Evolutionary conservation across 306 rosid genomes (phyloP), one percentile per base, ranked within the genome.

Genomic region (Cercis canadensis): DNA sequence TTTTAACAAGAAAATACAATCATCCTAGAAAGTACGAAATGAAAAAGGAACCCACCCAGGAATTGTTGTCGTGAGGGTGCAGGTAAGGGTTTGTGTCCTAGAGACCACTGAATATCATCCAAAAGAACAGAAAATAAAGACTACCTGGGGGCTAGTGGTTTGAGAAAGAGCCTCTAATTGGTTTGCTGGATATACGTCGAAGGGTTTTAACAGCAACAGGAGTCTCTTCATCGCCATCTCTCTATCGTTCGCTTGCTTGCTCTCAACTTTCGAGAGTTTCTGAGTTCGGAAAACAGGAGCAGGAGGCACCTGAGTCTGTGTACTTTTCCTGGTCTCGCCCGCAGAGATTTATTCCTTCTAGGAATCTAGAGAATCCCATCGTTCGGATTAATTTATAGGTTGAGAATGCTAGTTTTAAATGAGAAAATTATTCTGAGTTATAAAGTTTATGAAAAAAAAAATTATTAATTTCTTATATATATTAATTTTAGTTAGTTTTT

Each of bases 191-290:
- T 83, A 83, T 6, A 45, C 71, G 50, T 55, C 82, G 41, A 81
- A 81, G 43, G 97, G 90, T 73, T 94, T 90, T 18, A 87, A 71
- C 52, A 90, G 75, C 71, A 90, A 57, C 67, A 90, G 31, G 51
- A 90, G 50, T 75, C 78, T 86, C 88, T 80, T 87, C 70, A 47
- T 72, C 53, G 81, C 80, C 94, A 89, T 90, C 49, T 33, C 62
- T 51, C 51, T 61, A 37, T 65, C 46, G 31, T 70, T 49, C 13
- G 14, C 9, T 65, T 2, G 40, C 54, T 52, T 7, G 11, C 69
- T 62, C 57, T n/a, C 16, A 37, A 9, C 18, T 5, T 59, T 4
- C 6, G 5, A n/a, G n/a, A n/a, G n/a, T n/a, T n/a, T n/a, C 41
- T 5, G 44, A 17, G 64, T 45, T 2, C 7, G 31, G 33, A 32